These are phyloP conservation scores for Crotalaria pallida DNA, from an alignment of 306 rosid species.

Conservation along the genomic window DNA sequence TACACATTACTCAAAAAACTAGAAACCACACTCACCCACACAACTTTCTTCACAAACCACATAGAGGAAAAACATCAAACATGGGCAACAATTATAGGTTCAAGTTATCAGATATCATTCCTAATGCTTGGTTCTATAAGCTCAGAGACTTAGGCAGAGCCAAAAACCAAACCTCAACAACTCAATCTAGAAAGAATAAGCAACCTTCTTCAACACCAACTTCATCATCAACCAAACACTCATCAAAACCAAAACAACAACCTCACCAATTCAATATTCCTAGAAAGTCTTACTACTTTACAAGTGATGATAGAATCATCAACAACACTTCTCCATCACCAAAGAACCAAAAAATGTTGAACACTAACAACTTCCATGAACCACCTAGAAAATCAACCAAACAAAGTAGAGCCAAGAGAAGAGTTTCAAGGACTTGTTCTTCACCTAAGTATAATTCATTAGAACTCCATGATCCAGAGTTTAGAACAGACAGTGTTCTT, in stretches of 20 bases:
- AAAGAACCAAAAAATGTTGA: slow-evolving; percentile 20
- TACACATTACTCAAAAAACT: slow-evolving; percentile 12
- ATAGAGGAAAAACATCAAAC: not conserved
- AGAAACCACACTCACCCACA: not conserved
- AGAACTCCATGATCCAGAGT: slow-evolving; percentile 42
- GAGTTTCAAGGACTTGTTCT: slow-evolving; percentile 24
- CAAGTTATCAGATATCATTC: slow-evolving; percentile 75
- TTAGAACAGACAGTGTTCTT: slow-evolving; percentile 75
- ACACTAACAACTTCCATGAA: slow-evolving; percentile 22
- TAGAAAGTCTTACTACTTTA: slow-evolving; percentile 80
- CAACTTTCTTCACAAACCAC: not conserved
- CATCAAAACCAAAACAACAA: slow-evolving; percentile 37
- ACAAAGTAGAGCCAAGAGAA: slow-evolving; percentile 37
- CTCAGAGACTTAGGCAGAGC: slow-evolving; percentile 57
- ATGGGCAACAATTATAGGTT: slow-evolving; percentile 85
- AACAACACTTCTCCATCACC: slow-evolving; percentile 35
- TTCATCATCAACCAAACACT: slow-evolving; percentile 26
- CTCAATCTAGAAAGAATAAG: slow-evolving; percentile 37
- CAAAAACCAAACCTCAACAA: slow-evolving; percentile 25
- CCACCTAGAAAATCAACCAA: slow-evolving; percentile 53
- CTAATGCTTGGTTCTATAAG: slow-evolving; percentile 90
- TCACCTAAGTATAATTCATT: slow-evolving; percentile 29
- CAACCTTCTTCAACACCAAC: slow-evolving; percentile 16
- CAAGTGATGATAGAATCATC: slow-evolving; percentile 45
- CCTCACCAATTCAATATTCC: slow-evolving; percentile 33